These are phyloP conservation scores for Kwoniella sp. DNA, from an alignment of 768 basidiomycete species.

Conservation along the genomic window DNA sequence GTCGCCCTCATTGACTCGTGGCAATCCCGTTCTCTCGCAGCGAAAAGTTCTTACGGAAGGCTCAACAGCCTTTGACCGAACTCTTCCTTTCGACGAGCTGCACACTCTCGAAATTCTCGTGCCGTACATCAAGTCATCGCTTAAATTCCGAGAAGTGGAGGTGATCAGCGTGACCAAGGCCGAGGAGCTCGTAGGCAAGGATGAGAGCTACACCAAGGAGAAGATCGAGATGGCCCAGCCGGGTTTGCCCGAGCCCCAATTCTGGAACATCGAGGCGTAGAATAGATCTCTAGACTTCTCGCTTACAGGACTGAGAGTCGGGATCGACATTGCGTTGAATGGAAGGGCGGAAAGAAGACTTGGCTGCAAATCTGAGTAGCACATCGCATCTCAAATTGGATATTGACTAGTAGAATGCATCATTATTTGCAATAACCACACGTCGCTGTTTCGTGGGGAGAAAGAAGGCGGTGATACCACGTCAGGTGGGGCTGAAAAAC, in stretches of 20 bases:
- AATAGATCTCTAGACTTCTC: too few relatives aligned
- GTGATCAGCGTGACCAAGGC: constrained; percentile 71
- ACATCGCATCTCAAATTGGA: neutral
- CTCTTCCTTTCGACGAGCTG: constrained; percentile 77
- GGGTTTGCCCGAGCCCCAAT: constrained; percentile 80
- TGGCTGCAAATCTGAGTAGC: neutral
- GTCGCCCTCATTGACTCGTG: neutral
- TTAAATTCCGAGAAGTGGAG: constrained; percentile 57
- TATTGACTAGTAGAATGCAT: neutral
- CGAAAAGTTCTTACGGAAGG: constrained; percentile 59
- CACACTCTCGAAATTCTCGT: constrained; percentile 70
- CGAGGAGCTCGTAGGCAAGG: constrained; percentile 64
- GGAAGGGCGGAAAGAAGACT: too few relatives aligned
- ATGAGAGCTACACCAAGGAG: constrained; percentile 64
- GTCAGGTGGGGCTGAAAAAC: too few relatives aligned
- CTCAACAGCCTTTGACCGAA: constrained; percentile 76
- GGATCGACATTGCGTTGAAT: too few relatives aligned
- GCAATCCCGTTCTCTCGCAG: neutral
- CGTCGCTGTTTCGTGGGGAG: too few relatives aligned
- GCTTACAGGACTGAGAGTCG: too few relatives aligned
- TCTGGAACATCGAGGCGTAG: constrained; percentile 62
- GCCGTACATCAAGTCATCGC: constrained; percentile 73
- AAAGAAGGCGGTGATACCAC: too few relatives aligned
- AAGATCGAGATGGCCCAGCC: constrained; percentile 85
- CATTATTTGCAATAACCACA: neutral